Conservation (phyloP, 202 grass and related monocot genomes). For the Cymbopogon flexuosus region DNA sequence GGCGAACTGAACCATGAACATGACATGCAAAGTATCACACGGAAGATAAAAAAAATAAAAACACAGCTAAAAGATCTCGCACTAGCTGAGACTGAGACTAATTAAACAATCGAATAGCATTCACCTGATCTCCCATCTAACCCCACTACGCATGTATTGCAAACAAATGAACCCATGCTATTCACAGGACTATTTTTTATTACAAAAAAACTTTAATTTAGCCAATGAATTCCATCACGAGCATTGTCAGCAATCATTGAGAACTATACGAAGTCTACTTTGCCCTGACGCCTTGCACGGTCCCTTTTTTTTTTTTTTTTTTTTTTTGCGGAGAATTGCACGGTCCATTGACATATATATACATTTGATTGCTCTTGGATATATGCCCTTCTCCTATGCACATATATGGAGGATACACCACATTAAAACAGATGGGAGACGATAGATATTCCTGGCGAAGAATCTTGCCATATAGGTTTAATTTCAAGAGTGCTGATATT, state of each 20-base stretch:
- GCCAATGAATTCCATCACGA: background rate
- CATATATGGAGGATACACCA: background rate
- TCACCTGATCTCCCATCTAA: background rate
- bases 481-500: background rate
- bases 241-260: background rate
- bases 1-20: background rate
- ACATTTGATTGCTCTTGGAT: background rate
- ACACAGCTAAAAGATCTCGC: background rate
- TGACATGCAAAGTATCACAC: background rate
- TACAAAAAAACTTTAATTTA: background rate
- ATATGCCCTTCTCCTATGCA: too few relatives aligned
- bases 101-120: background rate
- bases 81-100: background rate
- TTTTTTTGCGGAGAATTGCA: too few relatives aligned
- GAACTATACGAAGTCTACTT: background rate
- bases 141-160: background rate
- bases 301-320: too few relatives aligned
- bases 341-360: background rate
- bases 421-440: background rate
- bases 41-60: background rate
- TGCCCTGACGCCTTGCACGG: background rate
- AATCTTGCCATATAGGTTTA: background rate
- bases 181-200: background rate
- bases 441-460: background rate
- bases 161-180: background rate